A percentile compares a stretch with the other conserved stretches of the same genome.
Evolutionary conservation across 2,329 filamentous ascomycete species (phyloP).

Genomic region (Metarhizium anisopliae): DNA sequence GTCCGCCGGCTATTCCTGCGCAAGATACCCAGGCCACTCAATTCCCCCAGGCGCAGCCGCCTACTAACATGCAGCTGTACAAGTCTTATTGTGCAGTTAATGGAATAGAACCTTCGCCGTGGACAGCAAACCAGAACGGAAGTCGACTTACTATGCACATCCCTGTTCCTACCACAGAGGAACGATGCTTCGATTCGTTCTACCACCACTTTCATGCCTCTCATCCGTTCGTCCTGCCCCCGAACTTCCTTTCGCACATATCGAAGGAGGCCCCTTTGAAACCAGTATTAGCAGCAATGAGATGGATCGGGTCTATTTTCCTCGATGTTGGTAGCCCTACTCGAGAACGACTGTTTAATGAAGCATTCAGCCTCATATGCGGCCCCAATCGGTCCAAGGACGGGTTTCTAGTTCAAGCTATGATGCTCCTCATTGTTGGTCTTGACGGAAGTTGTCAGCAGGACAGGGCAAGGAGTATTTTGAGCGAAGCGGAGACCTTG

Average conservation of each 20-base stretch:
- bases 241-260: conserved; percentile 37
- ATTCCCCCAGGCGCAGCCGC: conserved; percentile 11
- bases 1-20: conserved; percentile 6
- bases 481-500: conserved; percentile 59
- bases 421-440: conserved; percentile 67
- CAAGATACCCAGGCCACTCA: conserved; percentile 9
- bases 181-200: conserved; percentile 48
- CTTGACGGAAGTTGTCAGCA: conserved; percentile 70
- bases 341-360: conserved; percentile 45
- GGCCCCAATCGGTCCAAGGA: conserved; percentile 38
- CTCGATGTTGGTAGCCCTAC: conserved; percentile 34
- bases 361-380: conserved; percentile 44
- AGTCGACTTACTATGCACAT: conserved; percentile 10
- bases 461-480: conserved; percentile 55
- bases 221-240: conserved; percentile 50
- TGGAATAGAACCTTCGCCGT: conserved; percentile 13
- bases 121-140: conserved; percentile 9
- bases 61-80: conserved; percentile 31
- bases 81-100: conserved; percentile 19
- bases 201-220: conserved; percentile 49
- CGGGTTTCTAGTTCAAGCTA: conserved; percentile 64
- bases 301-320: conserved; percentile 48
- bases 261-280: conserved; percentile 38
- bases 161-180: conserved; percentile 28
- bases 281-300: conserved; percentile 43